Conservation (phyloP, 768 basidiomycete genomes). For the Lentinula edodes region DNA sequence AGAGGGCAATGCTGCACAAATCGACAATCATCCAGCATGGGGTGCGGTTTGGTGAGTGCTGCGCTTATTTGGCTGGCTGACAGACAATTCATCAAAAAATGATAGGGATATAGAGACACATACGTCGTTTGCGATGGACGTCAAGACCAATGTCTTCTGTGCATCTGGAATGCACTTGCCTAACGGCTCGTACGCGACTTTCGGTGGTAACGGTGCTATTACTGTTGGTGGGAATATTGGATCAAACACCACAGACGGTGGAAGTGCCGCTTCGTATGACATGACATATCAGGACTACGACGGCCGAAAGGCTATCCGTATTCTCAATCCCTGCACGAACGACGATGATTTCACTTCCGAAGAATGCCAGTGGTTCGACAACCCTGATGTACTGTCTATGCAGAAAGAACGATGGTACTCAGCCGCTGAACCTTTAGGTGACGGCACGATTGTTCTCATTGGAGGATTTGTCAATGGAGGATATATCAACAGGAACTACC, state of each 20-base stretch:
- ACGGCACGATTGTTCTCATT: slow-evolving; percentile 76
- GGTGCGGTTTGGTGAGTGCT: slow-evolving; percentile 55
- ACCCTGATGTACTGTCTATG: slow-evolving; percentile 57
- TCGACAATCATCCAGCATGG: slow-evolving; percentile 72
- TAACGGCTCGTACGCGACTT: slow-evolving; percentile 68
- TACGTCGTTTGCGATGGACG: slow-evolving; percentile 59
- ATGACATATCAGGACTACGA: slow-evolving; percentile 74
- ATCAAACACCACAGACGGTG: slow-evolving; percentile 39
- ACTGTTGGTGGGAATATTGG: slow-evolving; percentile 58
- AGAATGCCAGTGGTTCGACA: slow-evolving; percentile 71
- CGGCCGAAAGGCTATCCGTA: slow-evolving; percentile 73
- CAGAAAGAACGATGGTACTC: slow-evolving; percentile 76
- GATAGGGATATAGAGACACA: slow-evolving; percentile 59
- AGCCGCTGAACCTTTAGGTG: slow-evolving; percentile 63
- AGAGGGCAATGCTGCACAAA: slow-evolving; percentile 63
- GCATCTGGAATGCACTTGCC: slow-evolving; percentile 80
- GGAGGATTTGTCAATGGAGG: slow-evolving; percentile 79
- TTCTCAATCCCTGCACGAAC: slow-evolving; percentile 69
- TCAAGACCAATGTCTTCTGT: slow-evolving; percentile 72
- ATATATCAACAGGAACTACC: slow-evolving; percentile 72
- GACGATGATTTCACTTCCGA: slow-evolving; percentile 40
- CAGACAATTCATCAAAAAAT: not conserved
- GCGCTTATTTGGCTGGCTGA: not conserved
- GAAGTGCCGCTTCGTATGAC: slow-evolving; percentile 50
- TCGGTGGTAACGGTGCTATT: slow-evolving; percentile 77